These are phyloP conservation scores for Gonapodya sp. DNA, from an alignment of 192 early-diverging fungal genomes.

Conservation along the genomic window DNA sequence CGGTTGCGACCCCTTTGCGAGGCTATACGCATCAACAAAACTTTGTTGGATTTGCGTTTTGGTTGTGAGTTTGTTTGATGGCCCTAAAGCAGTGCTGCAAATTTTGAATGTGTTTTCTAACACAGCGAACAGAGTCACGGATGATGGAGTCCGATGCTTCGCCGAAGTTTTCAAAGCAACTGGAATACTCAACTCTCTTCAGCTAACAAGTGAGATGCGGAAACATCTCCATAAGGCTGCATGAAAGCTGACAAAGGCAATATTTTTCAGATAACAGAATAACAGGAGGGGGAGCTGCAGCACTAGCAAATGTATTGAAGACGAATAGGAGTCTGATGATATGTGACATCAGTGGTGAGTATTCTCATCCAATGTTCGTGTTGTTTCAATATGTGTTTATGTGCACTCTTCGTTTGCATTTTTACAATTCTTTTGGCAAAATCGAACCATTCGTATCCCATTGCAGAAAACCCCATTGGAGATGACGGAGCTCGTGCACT, in stretches of 20 bases:
- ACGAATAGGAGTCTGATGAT: not conserved
- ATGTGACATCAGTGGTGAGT: not conserved
- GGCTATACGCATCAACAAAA: not conserved
- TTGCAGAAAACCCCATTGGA: not conserved
- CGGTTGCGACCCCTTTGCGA: not conserved
- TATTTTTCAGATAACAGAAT: not conserved
- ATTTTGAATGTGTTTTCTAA: not conserved
- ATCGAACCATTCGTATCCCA: no score
- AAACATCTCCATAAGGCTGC: not conserved
- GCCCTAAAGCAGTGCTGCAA: no score
- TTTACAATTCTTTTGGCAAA: no score
- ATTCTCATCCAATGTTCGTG: no score
- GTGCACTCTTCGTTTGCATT: no score
- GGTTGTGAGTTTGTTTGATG: not conserved
- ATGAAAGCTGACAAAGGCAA: not conserved
- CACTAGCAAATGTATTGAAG: not conserved
- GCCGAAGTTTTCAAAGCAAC: not conserved
- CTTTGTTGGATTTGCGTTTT: not conserved
- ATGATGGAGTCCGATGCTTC: not conserved
- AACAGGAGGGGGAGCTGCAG: not conserved
- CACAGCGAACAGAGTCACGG: not conserved
- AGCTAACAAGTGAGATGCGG: not conserved
- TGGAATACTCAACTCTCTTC: not conserved
- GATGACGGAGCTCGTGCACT: not conserved
- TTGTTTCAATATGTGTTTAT: no score